These are phyloP conservation scores for Talaromyces nanjingensis DNA, from an alignment of 495 filamentous ascomycete species.

Conservation along the genomic window DNA sequence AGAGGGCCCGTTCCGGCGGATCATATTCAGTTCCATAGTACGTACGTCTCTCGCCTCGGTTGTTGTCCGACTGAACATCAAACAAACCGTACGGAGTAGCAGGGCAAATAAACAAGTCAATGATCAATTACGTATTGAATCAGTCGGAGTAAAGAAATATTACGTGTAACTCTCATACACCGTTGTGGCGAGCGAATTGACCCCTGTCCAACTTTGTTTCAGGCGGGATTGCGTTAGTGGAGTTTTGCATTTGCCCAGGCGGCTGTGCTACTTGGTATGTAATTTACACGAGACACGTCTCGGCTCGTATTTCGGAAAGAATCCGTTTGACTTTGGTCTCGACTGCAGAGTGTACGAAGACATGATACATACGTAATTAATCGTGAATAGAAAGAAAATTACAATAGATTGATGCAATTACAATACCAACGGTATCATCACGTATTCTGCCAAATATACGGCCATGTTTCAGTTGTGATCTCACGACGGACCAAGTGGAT, in stretches of 20 bases:
- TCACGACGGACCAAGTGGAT: background rate
- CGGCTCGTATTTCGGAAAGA: background rate
- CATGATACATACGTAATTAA: background rate
- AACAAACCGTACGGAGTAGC: no score
- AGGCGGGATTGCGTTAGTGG: background rate
- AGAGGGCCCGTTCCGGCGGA: background rate
- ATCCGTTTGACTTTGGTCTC: background rate
- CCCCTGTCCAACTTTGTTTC: background rate
- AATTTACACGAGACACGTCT: background rate
- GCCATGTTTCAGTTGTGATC: conserved; percentile 2
- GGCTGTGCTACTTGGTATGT: background rate
- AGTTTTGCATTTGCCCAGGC: background rate
- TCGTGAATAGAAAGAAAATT: background rate
- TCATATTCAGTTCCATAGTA: background rate
- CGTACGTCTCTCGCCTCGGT: no score
- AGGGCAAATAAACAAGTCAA: background rate
- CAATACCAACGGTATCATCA: background rate
- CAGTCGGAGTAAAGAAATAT: background rate
- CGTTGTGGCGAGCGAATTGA: background rate
- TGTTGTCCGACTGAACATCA: background rate
- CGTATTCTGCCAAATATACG: background rate
- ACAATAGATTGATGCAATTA: background rate
- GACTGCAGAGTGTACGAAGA: background rate
- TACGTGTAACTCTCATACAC: background rate
- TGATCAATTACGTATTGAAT: background rate